These are phyloP conservation scores for Trichoderma koningiopsis DNA, from an alignment of 2,329 filamentous ascomycete species.

Conservation along the genomic window DNA sequence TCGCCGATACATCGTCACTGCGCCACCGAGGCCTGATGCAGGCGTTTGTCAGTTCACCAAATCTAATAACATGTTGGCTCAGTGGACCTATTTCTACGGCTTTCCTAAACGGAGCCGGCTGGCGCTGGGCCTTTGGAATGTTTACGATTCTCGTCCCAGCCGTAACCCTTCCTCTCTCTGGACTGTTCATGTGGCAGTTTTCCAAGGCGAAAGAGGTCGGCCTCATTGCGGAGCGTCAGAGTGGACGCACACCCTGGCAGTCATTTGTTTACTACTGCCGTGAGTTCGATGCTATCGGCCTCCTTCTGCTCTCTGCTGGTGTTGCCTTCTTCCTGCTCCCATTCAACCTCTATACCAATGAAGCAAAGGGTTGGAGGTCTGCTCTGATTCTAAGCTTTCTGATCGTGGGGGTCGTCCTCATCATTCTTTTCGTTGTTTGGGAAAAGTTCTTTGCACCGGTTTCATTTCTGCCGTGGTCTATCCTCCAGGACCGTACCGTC, in stretches of 20 bases:
- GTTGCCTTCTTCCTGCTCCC: slow-evolving; percentile 61
- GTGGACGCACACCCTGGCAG: background rate
- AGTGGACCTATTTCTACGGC: slow-evolving; percentile 56
- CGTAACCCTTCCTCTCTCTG: slow-evolving; percentile 58
- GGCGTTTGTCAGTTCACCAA: slow-evolving; percentile 4
- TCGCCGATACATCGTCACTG: slow-evolving; percentile 25
- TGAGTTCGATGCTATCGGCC: slow-evolving; percentile 57
- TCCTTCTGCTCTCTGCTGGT: slow-evolving; percentile 53
- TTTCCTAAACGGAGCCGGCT: slow-evolving; percentile 54
- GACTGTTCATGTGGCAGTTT: slow-evolving; percentile 57
- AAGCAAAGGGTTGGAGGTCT: slow-evolving; percentile 47
- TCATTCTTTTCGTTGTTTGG: slow-evolving; percentile 50
- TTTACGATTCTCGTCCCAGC: slow-evolving; percentile 64
- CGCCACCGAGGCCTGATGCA: slow-evolving; percentile 21
- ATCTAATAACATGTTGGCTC: slow-evolving; percentile 60
- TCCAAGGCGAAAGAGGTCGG: slow-evolving; percentile 54
- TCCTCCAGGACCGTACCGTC: slow-evolving; percentile 45
- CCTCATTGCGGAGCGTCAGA: slow-evolving; percentile 34
- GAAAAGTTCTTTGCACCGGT: slow-evolving; percentile 56
- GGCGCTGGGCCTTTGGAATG: slow-evolving; percentile 66
- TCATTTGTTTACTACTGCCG: slow-evolving; percentile 2
- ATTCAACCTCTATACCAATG: slow-evolving; percentile 50
- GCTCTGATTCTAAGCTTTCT: slow-evolving; percentile 52
- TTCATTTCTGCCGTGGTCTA: slow-evolving; percentile 53
- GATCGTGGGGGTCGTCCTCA: slow-evolving; percentile 55